A percentile compares a stretch with the other conserved stretches of the same genome.
These are phyloP conservation scores for Phytophthora capsici DNA, from an alignment of 352 stramenopile genomes.

Conservation along the genomic window DNA sequence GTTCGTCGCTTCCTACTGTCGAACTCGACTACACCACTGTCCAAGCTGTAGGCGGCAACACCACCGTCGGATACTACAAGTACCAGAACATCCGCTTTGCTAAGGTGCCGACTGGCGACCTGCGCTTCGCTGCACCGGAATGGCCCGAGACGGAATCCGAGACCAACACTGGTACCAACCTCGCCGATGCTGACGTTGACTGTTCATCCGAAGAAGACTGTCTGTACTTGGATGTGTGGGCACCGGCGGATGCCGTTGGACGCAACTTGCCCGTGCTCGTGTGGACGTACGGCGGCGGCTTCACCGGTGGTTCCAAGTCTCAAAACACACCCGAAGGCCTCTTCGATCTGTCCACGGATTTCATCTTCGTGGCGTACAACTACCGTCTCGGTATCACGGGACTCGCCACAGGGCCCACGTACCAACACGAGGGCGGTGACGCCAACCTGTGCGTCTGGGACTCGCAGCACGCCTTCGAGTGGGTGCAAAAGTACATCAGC, in stretches of 20 bases:
- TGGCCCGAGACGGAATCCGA: conserved; percentile 31
- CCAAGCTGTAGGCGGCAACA: conserved; percentile 30
- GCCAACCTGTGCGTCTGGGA: conserved; percentile 38
- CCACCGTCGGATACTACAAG: conserved; percentile 42
- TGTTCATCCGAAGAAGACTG: conserved; percentile 37
- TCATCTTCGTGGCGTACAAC: conserved; percentile 47
- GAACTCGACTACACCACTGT: conserved; percentile 41
- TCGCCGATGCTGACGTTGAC: conserved; percentile 32
- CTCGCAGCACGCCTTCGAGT: conserved; percentile 39
- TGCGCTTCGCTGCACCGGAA: conserved; percentile 30
- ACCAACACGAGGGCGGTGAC: conserved; percentile 37
- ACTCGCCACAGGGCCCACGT: conserved; percentile 24
- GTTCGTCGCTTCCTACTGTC: conserved; percentile 20
- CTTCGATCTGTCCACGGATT: conserved; percentile 34
- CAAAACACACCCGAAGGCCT: conserved; percentile 28
- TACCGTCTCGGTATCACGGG: conserved; percentile 44
- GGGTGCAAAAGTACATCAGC: conserved; percentile 46
- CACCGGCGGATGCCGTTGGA: conserved; percentile 20
- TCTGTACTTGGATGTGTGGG: conserved; percentile 46
- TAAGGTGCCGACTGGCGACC: conserved; percentile 26
- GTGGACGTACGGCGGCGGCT: conserved; percentile 42
- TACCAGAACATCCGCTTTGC: conserved; percentile 45
- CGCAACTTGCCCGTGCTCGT: conserved; percentile 44
- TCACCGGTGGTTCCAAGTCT: conserved; percentile 34
- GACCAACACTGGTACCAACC: conserved; percentile 34